Percentiles rank a stretch among this genome's conserved stretches.
phyloP scores from a whole-genome alignment of 257 asterid genomes.

The Schizonepeta tenuifolia region DNA sequence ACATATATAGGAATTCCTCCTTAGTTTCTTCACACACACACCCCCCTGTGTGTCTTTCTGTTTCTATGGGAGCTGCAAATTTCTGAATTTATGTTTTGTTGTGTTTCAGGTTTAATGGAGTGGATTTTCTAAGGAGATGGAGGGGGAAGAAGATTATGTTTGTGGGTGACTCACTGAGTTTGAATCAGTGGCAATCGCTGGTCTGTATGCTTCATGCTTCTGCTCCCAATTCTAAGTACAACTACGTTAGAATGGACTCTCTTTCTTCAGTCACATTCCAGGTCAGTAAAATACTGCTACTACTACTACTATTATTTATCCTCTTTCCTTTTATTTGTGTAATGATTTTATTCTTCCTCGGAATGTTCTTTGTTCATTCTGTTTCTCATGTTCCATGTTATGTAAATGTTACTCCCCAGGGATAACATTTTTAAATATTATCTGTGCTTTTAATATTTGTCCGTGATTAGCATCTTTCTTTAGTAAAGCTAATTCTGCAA shows the following conservation, averaged over 20 bases:
- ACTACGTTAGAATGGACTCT: constrained; percentile 41
- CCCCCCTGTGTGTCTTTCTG: neutral
- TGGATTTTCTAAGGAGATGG: constrained; percentile 66
- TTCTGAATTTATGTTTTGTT: neutral
- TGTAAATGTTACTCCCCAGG: neutral
- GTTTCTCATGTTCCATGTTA: constrained; percentile 20
- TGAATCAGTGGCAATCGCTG: constrained; percentile 76
- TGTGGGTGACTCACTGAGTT: constrained; percentile 83
- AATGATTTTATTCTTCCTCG: constrained; percentile 4
- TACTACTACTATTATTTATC: too few species aligned
- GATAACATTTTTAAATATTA: neutral
- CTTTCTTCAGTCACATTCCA: constrained; percentile 62
- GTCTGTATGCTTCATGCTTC: constrained; percentile 77
- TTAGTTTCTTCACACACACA: neutral
- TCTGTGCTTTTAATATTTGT: neutral
- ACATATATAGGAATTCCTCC: too few species aligned
- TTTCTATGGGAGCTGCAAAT: neutral
- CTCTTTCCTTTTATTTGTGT: neutral
- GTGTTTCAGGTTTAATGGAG: constrained; percentile 60
- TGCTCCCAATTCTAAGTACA: constrained; percentile 48
- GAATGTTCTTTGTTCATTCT: neutral
- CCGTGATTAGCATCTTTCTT: constrained; percentile 28
- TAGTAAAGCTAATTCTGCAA: neutral
- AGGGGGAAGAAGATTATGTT: constrained; percentile 80
- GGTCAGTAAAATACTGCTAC: constrained; percentile 51